Evolutionary conservation across 306 rosid genomes (phyloP), one percentile per base, ranked within the genome.

Genomic region (Cucurbita moschata): DNA sequence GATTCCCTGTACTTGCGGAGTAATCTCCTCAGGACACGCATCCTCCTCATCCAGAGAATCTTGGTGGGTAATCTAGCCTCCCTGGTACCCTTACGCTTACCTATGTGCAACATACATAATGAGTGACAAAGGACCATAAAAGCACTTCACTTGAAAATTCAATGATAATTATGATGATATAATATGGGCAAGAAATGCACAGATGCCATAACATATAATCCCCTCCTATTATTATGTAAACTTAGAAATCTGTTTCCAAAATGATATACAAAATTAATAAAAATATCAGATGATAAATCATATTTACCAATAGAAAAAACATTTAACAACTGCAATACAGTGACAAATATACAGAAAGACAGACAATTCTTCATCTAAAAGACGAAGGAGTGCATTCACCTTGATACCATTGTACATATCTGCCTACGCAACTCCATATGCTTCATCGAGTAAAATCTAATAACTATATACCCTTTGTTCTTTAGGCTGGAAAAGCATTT

Each of bases 1-100:
- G 96, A 68, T 47, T 93, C 97, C 38, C 98, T 62, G 71, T 93
- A 93, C 96, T 93, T 93, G 81, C 98, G 97, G 26, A 93, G 97
- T 87, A 93, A 67, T 55, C 97, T 83, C 83, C 97, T 90, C 71
- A 93, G 92, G 7, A 94, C 98, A 19, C 97, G 94, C 98, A 94
- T 83, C 72, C 98, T 89, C 83, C 98, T 84, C 98, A 94, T 94
- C 98, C 98, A 90, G 6, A 94, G 90, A 58, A 94, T 74, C 61
- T 94, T 94, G 46, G 98, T 94, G 7, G 98, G 98, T 54, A 90
- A 88, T 80, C 98, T 87, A 38, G 98, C 98, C 84, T 94, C 98
- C 82, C 98, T 89, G 0, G 98, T 94, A 81, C 98, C 98, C 89
- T 82, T 89, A 1, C 98, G 87, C 81, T 94, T 94, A 84, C 97